A percentile compares a stretch with the other conserved stretches of the same genome.
These are phyloP conservation scores for Phytophthora megakarya DNA, from an alignment of 352 stramenopile species.

Conservation along the genomic window DNA sequence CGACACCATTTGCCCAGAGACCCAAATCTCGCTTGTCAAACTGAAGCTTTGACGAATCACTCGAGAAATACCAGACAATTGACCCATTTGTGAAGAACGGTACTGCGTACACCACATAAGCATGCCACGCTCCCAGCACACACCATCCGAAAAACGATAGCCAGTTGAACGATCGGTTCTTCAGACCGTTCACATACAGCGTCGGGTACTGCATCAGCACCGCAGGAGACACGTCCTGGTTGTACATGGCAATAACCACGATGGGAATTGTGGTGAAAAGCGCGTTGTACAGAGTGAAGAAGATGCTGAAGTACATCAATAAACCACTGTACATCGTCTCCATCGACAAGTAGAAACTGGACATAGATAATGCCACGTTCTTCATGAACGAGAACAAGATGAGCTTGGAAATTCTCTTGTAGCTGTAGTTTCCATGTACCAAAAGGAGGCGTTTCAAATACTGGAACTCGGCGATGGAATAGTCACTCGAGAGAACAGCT, in stretches of 20 bases:
- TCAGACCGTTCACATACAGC: slow-evolving; percentile 87
- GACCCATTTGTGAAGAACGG: slow-evolving; percentile 88
- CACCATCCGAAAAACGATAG: slow-evolving; percentile 89
- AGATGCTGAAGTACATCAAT: slow-evolving; percentile 90
- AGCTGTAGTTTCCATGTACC: slow-evolving; percentile 91
- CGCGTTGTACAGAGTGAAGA: slow-evolving; percentile 91
- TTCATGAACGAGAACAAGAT: slow-evolving; percentile 92
- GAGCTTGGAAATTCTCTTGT: slow-evolving; percentile 90
- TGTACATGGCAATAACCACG: slow-evolving; percentile 91
- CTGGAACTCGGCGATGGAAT: slow-evolving; percentile 83
- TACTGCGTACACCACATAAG: slow-evolving; percentile 85
- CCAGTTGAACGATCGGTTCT: slow-evolving; percentile 91
- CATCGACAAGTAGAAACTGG: slow-evolving; percentile 85
- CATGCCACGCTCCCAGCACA: slow-evolving; percentile 83
- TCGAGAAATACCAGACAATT: slow-evolving; percentile 83
- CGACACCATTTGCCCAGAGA: slow-evolving; percentile 80
- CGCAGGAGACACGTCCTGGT: slow-evolving; percentile 87
- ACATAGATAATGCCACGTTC: slow-evolving; percentile 85
- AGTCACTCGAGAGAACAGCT: slow-evolving; percentile 86
- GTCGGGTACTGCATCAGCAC: slow-evolving; percentile 91
- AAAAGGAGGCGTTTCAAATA: slow-evolving; percentile 83
- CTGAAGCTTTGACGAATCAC: slow-evolving; percentile 47
- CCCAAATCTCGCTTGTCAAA: slow-evolving; percentile 78
- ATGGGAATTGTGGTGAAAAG: slow-evolving; percentile 91
- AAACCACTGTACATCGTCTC: slow-evolving; percentile 88